phyloP scores from a whole-genome alignment of 163 green algal genomes.

The Chloroidium sp. region DNA sequence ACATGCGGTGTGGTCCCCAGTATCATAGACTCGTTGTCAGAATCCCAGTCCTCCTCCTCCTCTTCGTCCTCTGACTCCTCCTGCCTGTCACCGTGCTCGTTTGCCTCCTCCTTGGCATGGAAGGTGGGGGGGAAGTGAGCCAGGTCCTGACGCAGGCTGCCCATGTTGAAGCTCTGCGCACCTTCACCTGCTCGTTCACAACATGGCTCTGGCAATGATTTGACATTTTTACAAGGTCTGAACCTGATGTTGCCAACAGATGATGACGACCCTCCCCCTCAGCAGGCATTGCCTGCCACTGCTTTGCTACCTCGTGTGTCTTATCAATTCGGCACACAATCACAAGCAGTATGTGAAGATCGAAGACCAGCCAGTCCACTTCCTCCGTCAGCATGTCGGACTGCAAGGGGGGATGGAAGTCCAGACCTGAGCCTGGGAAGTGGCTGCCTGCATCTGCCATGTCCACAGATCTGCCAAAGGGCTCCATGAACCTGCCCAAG shows the following conservation, averaged over 20 bases:
- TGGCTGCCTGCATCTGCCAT: conserved; percentile 48
- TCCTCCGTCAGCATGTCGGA: too few species aligned
- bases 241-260: too few species aligned
- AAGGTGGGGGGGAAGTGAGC: conserved; percentile 31
- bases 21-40: conserved; percentile 46
- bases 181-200: neutral
- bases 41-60: neutral
- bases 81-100: neutral
- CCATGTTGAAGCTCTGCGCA: conserved; percentile 35
- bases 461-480: conserved; percentile 62
- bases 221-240: too few species aligned
- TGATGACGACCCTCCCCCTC: too few species aligned
- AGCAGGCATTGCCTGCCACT: too few species aligned
- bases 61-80: neutral
- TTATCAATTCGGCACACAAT: too few species aligned
- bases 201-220: too few species aligned
- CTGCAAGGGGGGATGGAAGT: too few species aligned
- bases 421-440: too few species aligned
- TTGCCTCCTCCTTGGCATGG: neutral
- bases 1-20: conserved; percentile 46
- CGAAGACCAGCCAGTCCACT: too few species aligned
- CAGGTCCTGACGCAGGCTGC: conserved; percentile 44
- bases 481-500: conserved; percentile 28
- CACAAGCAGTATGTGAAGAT: too few species aligned
- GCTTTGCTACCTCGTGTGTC: too few species aligned